phyloP scores from a whole-genome alignment of 2,329 filamentous ascomycete species.

The Xylaria sp. region DNA sequence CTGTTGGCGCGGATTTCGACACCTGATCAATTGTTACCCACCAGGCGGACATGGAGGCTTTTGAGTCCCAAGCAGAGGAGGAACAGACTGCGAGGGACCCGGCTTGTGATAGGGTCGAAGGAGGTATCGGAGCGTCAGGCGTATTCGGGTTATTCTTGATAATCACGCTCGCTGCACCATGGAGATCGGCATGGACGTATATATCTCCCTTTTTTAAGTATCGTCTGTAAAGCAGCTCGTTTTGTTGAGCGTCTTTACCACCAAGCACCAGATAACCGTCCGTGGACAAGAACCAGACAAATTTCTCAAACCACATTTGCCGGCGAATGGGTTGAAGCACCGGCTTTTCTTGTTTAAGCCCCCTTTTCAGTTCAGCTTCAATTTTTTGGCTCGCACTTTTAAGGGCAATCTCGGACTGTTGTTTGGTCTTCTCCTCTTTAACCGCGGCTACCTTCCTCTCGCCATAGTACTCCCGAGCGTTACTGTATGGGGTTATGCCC shows the following conservation, averaged over 20 bases:
- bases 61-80: slow-evolving; percentile 94
- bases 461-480: slow-evolving; percentile 91
- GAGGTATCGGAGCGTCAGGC: slow-evolving; percentile 87
- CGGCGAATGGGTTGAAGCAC: slow-evolving; percentile 83
- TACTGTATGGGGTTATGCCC: slow-evolving; percentile 83
- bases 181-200: slow-evolving; percentile 90
- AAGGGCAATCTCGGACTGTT: slow-evolving; percentile 83
- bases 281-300: slow-evolving; percentile 92
- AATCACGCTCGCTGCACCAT: slow-evolving; percentile 84
- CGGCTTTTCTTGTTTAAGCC: slow-evolving; percentile 90
- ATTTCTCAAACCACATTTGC: slow-evolving; percentile 97
- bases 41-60: slow-evolving; percentile 94
- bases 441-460: slow-evolving; percentile 84
- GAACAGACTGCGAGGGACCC: slow-evolving; percentile 86
- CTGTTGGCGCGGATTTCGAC: slow-evolving; percentile 81
- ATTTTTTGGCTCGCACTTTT: slow-evolving; percentile 94
- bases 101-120: slow-evolving; percentile 90
- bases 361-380: slow-evolving; percentile 83
- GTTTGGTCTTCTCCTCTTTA: slow-evolving; percentile 87
- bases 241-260: slow-evolving; percentile 88
- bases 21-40: slow-evolving; percentile 94
- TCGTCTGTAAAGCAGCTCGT: slow-evolving; percentile 88
- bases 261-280: slow-evolving; percentile 94
- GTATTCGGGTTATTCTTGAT: slow-evolving; percentile 87
- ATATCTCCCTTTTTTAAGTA: slow-evolving; percentile 90